Evolutionary conservation across 1,284 basidiomycete genomes (phyloP), one percentile per base, ranked within the genome.

Genomic region (Rhizopogon parksii): DNA sequence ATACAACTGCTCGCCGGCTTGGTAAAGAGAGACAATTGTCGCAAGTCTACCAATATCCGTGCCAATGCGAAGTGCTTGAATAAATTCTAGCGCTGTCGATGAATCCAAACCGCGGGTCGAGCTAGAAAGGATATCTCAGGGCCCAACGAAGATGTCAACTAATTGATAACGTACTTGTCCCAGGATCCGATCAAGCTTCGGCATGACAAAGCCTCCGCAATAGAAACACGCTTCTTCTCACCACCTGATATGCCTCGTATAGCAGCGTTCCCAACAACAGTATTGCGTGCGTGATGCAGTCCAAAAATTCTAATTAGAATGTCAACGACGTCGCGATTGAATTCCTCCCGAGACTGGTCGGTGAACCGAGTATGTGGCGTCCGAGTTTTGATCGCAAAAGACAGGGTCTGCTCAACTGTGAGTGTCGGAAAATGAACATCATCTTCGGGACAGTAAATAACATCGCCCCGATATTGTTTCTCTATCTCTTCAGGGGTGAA

Each of bases 241-340:
- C 92, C 91, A 17, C 90, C 91, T 25, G 82, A 85, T 1, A 93
- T 80, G 45, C 91, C 91, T 4, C 88, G 73, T 3, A 91, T 72
- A 4, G 79, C 75, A 4, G 83, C 83, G 66, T 91, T 81, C 1
- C 91, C 91, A 19, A 93, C 86, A 0, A 72, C 72, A 0, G 80
- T 83, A 38, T 77, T 65, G 55, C 69, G 69, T 2, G 71, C 76
- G 56, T 88, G 86, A n/a, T 71, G 71, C 49, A 94, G 70, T 5
- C 88, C 87, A 59, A 92, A 85, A 15, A 88, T 76, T 11, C 82
- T 84, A 59, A 78, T 71, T 19, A 86, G 60, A 4, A 84, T 68
- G 35, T 80, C 77, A 8, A 43, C 27, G 1, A 43, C 27, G 14
- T 17, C 40, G 15, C 27, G 27, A 43, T 43, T 43, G 17, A 14